phyloP scores from a whole-genome alignment of 257 asterid species.

The Solanum chmielewskii region DNA sequence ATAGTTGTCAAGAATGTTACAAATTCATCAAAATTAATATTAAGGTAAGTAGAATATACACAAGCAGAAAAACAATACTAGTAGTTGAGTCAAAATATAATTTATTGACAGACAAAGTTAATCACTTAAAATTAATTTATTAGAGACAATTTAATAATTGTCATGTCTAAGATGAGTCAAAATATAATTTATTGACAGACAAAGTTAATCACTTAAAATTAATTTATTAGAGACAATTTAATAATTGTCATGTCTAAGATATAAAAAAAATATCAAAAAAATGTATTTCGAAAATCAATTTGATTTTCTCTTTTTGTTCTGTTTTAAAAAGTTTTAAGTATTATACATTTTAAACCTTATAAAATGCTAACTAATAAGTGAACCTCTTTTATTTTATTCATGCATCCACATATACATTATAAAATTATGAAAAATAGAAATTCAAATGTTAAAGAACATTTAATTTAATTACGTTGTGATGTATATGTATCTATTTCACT shows the following conservation, averaged over 20 bases:
- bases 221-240: neutral
- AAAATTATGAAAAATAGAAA: neutral
- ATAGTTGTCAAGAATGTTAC: neutral
- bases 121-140: neutral
- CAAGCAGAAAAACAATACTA: neutral
- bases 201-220: neutral
- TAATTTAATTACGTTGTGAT: neutral
- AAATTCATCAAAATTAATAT: neutral
- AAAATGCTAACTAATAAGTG: neutral
- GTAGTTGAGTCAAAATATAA: neutral
- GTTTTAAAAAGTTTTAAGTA: neutral
- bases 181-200: neutral
- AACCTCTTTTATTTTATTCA: neutral
- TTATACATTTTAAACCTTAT: neutral
- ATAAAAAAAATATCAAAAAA: neutral
- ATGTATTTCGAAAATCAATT: neutral
- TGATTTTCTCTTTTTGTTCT: neutral
- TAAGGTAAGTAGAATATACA: neutral
- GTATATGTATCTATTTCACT: neutral
- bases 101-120: neutral
- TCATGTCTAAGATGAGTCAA: neutral
- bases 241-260: neutral
- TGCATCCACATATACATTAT: neutral
- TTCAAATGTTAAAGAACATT: neutral
- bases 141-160: neutral